Percentiles rank a stretch among this genome's conserved stretches.
These are phyloP conservation scores for Nemania sp. DNA, from an alignment of 2,329 filamentous ascomycete species.

Conservation along the genomic window DNA sequence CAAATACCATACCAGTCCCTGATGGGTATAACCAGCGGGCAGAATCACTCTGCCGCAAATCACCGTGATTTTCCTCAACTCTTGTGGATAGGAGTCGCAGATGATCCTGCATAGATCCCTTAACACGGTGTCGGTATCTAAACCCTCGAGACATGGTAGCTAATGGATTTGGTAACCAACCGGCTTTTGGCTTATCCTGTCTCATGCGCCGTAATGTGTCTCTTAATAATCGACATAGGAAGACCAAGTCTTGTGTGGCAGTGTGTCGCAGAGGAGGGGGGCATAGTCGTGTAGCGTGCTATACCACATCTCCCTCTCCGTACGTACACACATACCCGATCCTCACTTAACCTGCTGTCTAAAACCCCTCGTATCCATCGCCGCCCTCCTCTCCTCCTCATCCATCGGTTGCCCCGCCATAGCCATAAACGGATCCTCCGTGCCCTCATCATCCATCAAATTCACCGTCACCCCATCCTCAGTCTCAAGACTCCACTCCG, in stretches of 20 bases:
- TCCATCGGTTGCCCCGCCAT: slow-evolving; percentile 49
- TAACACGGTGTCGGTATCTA: neutral
- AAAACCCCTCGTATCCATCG: slow-evolving; percentile 53
- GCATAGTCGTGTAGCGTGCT: too few species aligned
- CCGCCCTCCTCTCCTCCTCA: slow-evolving; percentile 45
- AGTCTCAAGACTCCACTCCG: slow-evolving; percentile 83
- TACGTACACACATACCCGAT: neutral
- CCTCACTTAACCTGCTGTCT: slow-evolving; percentile 50
- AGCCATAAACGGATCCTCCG: slow-evolving; percentile 71
- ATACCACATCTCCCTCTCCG: too few species aligned
- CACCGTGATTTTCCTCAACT: neutral
- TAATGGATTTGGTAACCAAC: neutral
- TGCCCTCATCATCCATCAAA: slow-evolving; percentile 74
- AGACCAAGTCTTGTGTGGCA: too few species aligned
- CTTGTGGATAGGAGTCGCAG: slow-evolving; percentile 11
- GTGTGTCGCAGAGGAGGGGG: too few species aligned
- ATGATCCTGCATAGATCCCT: too few species aligned
- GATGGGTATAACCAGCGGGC: slow-evolving; percentile 8
- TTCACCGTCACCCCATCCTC: slow-evolving; percentile 65
- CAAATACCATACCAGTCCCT: slow-evolving; percentile 23
- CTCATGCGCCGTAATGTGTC: neutral
- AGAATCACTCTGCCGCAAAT: slow-evolving; percentile 1
- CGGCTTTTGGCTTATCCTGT: neutral
- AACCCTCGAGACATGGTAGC: neutral
- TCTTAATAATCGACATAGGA: too few species aligned